Base-by-base conservation (phyloP, 208 protist species). In the Giardia duodenalis region DNA sequence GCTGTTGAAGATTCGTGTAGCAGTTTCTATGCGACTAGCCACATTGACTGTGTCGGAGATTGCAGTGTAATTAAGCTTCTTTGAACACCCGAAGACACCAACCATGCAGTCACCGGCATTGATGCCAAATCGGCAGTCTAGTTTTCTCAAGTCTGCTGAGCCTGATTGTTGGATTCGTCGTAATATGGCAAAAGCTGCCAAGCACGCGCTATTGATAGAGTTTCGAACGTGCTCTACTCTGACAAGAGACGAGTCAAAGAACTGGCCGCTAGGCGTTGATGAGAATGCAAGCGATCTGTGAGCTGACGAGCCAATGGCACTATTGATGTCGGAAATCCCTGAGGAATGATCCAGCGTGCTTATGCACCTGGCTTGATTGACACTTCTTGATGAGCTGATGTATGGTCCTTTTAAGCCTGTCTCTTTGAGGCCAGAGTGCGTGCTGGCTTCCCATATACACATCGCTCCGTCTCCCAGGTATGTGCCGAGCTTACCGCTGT, bases 401-500 rank as follows among this genome's bases (percentile, higher is more conserved):
- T 89, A 10, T 3, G 42, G 42, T 4, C 44, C 86, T 42, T 89
- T 4, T 3, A 45, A 19, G 4, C 19, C 42, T 3, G 39, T 45
- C 19, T 89, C 86, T n/a, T n/a, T n/a, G n/a, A n/a, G n/a, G n/a
- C n/a, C n/a, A n/a, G n/a, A n/a, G n/a, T n/a, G n/a, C n/a, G n/a
- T n/a, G n/a, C n/a, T n/a, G 57, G 57, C 57, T 30, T 76, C 57
- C 19, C 4, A 89, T 4, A 89, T 44, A 42, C 4, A 4, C 39
- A 89, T n/a, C 19, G 86, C 86, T 4, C 86, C 86, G 86, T 89
- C 86, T 89, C 86, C 86, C 39, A 89, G 86, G 86, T 45, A 89
- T 4, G 39, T 45, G 19, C 19, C 4, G 86, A 89, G 3, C 39
- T 19, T 44, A 4, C 86, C 86, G 39, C 86, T 42, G 86, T 89